Base-by-base conservation (phyloP, 495 filamentous ascomycete species). In the Talaromyces nanjingensis region DNA sequence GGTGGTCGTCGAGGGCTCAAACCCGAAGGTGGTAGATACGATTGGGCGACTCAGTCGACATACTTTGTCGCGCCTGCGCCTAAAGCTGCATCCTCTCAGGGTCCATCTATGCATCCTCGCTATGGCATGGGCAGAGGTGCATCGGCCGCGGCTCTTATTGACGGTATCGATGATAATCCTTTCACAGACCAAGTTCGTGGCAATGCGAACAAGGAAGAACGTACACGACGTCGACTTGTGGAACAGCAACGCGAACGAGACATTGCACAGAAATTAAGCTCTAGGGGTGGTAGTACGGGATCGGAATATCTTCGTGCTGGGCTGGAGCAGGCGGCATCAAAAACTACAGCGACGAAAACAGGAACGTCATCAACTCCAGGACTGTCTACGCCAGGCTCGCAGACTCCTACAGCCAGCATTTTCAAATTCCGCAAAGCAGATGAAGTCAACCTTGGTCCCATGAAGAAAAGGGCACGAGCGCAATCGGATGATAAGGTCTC, bases 221-320 rank as follows among this genome's bases (percentile, higher is more conserved):
- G 82, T 7, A 73, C 90, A 63, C 86, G 88, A 53, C 84, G 87
- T 52, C 84, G 87, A 5, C 80, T 93, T 2, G 87, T 81, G 11
- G 86, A 85, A 22, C 82, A 88, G 60, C 87, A 97, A 69, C 88
- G 86, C 64, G 94, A 98, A 73, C 81, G 86, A 7, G 90, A 96
- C 55, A 86, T 98, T 57, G 87, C 87, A 25, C 84, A 85, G 67
- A 87, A 83, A 64, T 81, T 98, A 7, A 81, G 80, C 27, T 79
- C 80, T 4, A 79, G 81, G 2, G 88, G 89, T 1, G 84, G 81
- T 59, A 87, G 88, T 12, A 81, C 89, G 0, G 92, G 91, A 3
- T 85, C 83, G 52, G 89, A 94, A 60, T 96, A 96, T 76, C 84
- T 94, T 74, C 78, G 81, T n/a, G 72, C 67, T n/a, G 70, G 73